phyloP scores from a whole-genome alignment of 2,329 filamentous ascomycete species.

The Lasiodiplodia citricola region DNA sequence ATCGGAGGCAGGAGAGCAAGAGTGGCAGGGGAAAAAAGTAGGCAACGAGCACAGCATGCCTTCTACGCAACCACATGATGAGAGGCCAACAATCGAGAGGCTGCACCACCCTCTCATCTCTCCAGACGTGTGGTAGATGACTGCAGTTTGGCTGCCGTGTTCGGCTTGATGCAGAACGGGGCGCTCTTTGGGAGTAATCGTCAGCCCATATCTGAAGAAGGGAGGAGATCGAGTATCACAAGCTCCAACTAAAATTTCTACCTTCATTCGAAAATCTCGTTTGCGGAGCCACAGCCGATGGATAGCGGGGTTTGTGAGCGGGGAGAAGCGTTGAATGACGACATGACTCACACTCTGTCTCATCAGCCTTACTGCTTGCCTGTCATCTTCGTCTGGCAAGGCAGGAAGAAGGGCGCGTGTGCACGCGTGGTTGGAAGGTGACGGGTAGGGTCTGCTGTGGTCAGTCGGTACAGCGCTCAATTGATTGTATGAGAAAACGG shows the following conservation, averaged over 20 bases:
- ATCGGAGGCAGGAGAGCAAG: not conserved
- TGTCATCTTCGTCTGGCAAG: not conserved
- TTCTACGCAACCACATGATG: not conserved
- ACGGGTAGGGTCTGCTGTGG: not conserved
- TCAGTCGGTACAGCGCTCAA: not conserved
- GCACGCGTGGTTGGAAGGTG: no score
- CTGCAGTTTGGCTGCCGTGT: not conserved
- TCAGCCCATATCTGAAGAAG: not conserved
- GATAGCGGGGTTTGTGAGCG: not conserved
- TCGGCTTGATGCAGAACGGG: constrained; percentile 1
- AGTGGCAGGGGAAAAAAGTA: not conserved
- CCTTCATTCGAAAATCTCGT: not conserved
- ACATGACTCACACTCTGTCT: not conserved
- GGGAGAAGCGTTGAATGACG: not conserved
- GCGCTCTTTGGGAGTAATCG: not conserved
- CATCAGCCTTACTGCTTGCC: not conserved
- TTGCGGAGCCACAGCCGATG: not conserved
- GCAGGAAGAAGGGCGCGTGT: not conserved
- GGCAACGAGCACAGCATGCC: constrained; percentile 18
- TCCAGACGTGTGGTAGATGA: not conserved
- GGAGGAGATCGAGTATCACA: not conserved
- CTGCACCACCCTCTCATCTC: not conserved
- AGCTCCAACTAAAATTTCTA: not conserved
- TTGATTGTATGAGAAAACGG: not conserved
- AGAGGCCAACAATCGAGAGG: not conserved